A percentile compares a stretch with the other conserved stretches of the same genome.
phyloP scores from a whole-genome alignment of 331 rosid species.

The Quercus lobata region DNA sequence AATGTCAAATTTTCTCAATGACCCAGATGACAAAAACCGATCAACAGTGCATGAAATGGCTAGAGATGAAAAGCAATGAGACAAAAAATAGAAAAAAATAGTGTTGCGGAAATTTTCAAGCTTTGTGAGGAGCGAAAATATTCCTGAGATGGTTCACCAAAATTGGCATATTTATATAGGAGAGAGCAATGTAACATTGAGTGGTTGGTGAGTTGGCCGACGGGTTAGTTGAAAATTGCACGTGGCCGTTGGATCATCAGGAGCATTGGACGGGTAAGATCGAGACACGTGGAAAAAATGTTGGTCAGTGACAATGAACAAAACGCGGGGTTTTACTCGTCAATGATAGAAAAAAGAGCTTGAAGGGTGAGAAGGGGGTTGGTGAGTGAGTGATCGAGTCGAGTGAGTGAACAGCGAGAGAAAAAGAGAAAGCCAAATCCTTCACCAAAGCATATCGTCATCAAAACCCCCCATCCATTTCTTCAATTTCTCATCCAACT shows the following conservation, averaged over 20 bases:
- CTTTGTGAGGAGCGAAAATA: neutral
- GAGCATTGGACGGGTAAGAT: conserved; percentile 7
- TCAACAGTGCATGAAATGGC: too few species aligned
- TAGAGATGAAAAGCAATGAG: neutral
- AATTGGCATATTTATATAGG: conserved; percentile 36
- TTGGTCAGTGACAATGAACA: too few species aligned
- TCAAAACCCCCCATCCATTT: neutral
- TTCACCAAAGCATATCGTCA: conserved; percentile 26
- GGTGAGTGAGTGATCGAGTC: conserved; percentile 24
- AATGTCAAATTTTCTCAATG: too few species aligned
- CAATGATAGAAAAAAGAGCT: neutral
- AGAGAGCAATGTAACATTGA: conserved; percentile 14
- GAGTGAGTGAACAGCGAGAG: too few species aligned
- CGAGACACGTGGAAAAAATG: conserved; percentile 34
- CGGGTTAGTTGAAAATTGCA: conserved; percentile 66
- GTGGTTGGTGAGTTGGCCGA: conserved; percentile 58
- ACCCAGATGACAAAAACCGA: too few species aligned
- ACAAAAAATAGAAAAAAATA: neutral
- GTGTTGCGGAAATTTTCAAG: neutral
- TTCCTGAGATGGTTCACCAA: conserved; percentile 38
- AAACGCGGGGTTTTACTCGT: conserved; percentile 21
- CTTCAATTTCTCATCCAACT: neutral
- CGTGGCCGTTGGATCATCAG: conserved; percentile 50
- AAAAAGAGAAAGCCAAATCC: neutral
- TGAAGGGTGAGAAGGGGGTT: conserved; percentile 4